Evolutionary conservation across 1,139 yeast species (phyloP).

Genomic region (Diutina pseudorugosa): DNA sequence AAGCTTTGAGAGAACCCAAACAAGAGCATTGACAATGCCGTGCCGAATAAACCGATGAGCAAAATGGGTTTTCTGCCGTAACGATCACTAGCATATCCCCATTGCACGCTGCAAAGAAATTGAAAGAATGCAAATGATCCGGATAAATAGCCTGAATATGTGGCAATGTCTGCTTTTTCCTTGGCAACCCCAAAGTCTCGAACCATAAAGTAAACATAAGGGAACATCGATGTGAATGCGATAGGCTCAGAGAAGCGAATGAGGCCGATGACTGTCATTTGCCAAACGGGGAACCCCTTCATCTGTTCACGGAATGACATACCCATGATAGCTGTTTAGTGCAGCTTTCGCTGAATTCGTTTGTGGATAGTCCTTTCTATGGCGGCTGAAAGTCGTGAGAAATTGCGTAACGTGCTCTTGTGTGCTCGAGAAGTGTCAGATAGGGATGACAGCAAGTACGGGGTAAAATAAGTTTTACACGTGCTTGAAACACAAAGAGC

Average conservation of each 20-base stretch:
- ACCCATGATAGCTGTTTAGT: background rate
- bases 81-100: slow-evolving; percentile 10
- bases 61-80: slow-evolving; percentile 9
- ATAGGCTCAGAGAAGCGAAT: slow-evolving; percentile 11
- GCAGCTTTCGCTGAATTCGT: background rate
- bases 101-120: slow-evolving; percentile 10
- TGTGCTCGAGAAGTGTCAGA: background rate
- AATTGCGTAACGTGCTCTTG: background rate
- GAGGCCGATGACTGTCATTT: slow-evolving; percentile 9
- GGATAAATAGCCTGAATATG: slow-evolving; percentile 9
- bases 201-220: slow-evolving; percentile 11
- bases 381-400: background rate
- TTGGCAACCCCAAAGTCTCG: slow-evolving; percentile 9
- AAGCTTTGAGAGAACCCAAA: slow-evolving; percentile 9
- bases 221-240: slow-evolving; percentile 11
- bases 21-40: slow-evolving; percentile 7
- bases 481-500: too few species aligned
- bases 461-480: too few species aligned
- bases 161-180: slow-evolving; percentile 9
- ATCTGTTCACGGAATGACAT: slow-evolving; percentile 7
- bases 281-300: slow-evolving; percentile 10
- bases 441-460: too few species aligned
- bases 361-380: background rate
- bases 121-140: slow-evolving; percentile 10
- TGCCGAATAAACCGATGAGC: slow-evolving; percentile 8